Base-by-base conservation (phyloP, 192 early-diverging fungal genomes). In the Coemansia sp. region DNA sequence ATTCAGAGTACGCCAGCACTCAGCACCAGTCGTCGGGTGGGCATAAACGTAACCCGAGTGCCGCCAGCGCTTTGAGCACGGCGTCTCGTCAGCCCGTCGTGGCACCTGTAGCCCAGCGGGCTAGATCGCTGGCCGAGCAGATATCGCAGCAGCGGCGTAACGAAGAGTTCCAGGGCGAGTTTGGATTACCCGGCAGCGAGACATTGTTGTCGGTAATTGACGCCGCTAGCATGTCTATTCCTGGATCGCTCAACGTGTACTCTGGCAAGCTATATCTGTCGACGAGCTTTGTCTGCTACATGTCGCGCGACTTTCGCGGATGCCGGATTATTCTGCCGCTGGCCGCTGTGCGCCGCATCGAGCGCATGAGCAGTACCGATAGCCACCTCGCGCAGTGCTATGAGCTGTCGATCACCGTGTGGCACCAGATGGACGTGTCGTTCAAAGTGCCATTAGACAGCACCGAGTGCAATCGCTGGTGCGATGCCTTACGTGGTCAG, bases 301-400 rank as follows among this genome's bases (percentile, higher is more conserved):
- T 86, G 40, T 93, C 93, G 29, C 72, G 73, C 6, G 88, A 89
- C 36, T 81, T 87, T 57, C 82, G 89, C 24, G 88, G 92, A 27
- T 92, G 91, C 62, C 88, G 89, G 33, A 75, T 98, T 34, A 87
- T 89, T 0, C 72, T 98, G 9, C 98, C 95, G 14, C 89, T 97
- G 50, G 95, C 88, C 69, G 94, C 94, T 3, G 88, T 99, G 59
- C 91, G 93, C 60, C 87, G 94, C 8, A 95, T 99, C 11, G 98
- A 99, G 76, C 85, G 93, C 17, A 75, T 93, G 57, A 93, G 89
- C 68, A 78, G 86, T n/a, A 78, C 84, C 19, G 83, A 86, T 0
- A 73, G 82, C 68, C 35, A 63, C 56, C 44, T 62, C 1, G 37
- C 57, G 45, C 69, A 60, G 27, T 79, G 84, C 70, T 87, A 84